Base-by-base conservation (phyloP, 306 rosid species). In the Trifolium subterraneum region DNA sequence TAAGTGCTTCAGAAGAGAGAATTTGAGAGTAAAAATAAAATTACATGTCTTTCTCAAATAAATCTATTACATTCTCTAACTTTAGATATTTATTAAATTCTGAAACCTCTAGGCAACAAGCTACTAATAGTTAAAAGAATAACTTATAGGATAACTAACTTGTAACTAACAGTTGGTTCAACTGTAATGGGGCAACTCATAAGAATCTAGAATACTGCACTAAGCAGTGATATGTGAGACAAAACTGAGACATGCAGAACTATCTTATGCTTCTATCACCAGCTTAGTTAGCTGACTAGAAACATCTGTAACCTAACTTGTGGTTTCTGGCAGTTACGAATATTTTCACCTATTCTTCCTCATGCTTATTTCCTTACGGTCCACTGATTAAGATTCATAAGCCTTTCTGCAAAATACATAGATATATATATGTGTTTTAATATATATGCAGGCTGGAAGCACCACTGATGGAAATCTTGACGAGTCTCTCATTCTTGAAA, bases 401-500 rank as follows among this genome's bases (percentile, higher is more conserved):
- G 27, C 36, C 38, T 68, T 25, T 36, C 20, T 23, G 38, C 54
- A 20, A 64, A 63, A 31, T 64, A 63, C 18, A 14, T 20, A 35
- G 25, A 22, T 14, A 58, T 29, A 25, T 64, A 12, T 60, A 4
- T 74, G 3, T 79, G 38, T 61, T 63, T 22, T 44, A 70, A 58
- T 80, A 18, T 71, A 72, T 83, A 66, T 82, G 78, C 87, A 94
- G 98, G 75, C 42, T 22, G 90, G 87, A 79, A 87, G 84, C 66
- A 62, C 79, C 54, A 54, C 31, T 77, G 84, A 79, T 65, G 89
- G 76, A 71, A 86, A 86, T 70, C 87, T 63, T 71, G 86, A 85
- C 0, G 99, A 94, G 84, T 73, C 80, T 79, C 86, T 87, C 68
- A 86, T 92, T 81, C 92, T 94, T 61, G 97, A 87, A 72, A 77